Conservation (phyloP, 2,329 filamentous ascomycete genomes). For the Cladobotryum protrusum region DNA sequence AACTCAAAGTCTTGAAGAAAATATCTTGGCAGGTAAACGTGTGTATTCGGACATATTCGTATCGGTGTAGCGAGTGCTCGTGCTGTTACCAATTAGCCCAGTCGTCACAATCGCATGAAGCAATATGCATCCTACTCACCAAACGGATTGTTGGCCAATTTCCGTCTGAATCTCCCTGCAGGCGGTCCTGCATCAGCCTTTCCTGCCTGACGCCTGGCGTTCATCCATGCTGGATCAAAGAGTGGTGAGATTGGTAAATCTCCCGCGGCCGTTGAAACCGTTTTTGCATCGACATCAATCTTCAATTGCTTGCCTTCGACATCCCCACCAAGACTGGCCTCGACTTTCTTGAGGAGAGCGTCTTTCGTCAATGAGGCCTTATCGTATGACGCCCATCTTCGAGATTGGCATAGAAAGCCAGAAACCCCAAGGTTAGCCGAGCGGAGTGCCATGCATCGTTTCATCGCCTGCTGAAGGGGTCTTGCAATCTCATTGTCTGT, state of each 20-base stretch:
- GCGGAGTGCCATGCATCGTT: constrained; percentile 18
- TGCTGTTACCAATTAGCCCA: constrained; percentile 38
- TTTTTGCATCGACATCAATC: constrained; percentile 36
- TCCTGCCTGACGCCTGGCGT: constrained; percentile 37
- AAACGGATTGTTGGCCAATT: constrained; percentile 57
- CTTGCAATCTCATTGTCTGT: constrained; percentile 15
- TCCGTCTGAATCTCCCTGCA: constrained; percentile 46
- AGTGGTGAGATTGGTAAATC: constrained; percentile 48
- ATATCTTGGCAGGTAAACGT: constrained; percentile 45
- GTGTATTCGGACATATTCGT: constrained; percentile 49
- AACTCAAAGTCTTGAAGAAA: constrained; percentile 59
- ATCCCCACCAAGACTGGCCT: constrained; percentile 26
- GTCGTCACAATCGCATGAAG: not conserved
- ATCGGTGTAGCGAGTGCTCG: constrained; percentile 55
- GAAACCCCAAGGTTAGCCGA: constrained; percentile 10
- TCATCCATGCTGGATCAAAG: constrained; percentile 45
- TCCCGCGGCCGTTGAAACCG: constrained; percentile 39
- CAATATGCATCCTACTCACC: constrained; percentile 37
- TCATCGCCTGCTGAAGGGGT: constrained; percentile 20
- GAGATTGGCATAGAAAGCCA: constrained; percentile 10
- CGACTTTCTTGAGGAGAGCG: constrained; percentile 25
- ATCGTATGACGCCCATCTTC: constrained; percentile 30
- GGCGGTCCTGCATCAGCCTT: constrained; percentile 29
- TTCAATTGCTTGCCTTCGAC: constrained; percentile 23
- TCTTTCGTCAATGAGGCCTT: constrained; percentile 23